These are phyloP conservation scores for Yamadazyma endophytica DNA, from an alignment of 805 yeast genomes.

Conservation along the genomic window DNA sequence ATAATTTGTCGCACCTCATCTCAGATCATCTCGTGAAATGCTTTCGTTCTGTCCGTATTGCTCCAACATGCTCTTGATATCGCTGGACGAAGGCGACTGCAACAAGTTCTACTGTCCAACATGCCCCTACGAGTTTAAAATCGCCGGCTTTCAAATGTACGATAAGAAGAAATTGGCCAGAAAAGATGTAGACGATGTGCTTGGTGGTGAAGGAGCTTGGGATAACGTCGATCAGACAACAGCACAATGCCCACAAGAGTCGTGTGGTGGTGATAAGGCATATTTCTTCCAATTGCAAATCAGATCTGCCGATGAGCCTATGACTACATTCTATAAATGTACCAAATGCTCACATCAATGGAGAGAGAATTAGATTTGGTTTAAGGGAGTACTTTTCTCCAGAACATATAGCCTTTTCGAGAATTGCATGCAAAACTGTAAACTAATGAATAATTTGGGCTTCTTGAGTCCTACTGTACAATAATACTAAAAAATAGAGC, in stretches of 20 bases:
- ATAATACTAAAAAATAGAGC: no score
- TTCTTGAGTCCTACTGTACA: no score
- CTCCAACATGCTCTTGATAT: slow-evolving; percentile 79
- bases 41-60: slow-evolving; percentile 94
- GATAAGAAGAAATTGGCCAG: slow-evolving; percentile 80
- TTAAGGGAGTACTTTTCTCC: no score
- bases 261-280: slow-evolving; percentile 86
- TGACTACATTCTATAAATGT: slow-evolving; percentile 97
- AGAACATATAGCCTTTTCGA: no score
- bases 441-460: no score
- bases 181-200: slow-evolving; percentile 91
- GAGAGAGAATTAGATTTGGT: slow-evolving; percentile 73
- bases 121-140: slow-evolving; percentile 93
- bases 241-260: slow-evolving; percentile 85
- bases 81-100: slow-evolving; percentile 36
- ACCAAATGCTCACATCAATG: slow-evolving; percentile 91
- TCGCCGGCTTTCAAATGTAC: slow-evolving; percentile 75
- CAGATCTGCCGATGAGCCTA: slow-evolving; percentile 98
- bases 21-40: slow-evolving; percentile 43
- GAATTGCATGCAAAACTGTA: no score
- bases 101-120: slow-evolving; percentile 84
- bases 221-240: slow-evolving; percentile 96
- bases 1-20: slow-evolving; percentile 1
- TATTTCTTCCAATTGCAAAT: slow-evolving; percentile 96
- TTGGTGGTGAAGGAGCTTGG: slow-evolving; percentile 98